Evolutionary conservation across 345 rosid species (phyloP).

Genomic region (Camelina hispida): DNA sequence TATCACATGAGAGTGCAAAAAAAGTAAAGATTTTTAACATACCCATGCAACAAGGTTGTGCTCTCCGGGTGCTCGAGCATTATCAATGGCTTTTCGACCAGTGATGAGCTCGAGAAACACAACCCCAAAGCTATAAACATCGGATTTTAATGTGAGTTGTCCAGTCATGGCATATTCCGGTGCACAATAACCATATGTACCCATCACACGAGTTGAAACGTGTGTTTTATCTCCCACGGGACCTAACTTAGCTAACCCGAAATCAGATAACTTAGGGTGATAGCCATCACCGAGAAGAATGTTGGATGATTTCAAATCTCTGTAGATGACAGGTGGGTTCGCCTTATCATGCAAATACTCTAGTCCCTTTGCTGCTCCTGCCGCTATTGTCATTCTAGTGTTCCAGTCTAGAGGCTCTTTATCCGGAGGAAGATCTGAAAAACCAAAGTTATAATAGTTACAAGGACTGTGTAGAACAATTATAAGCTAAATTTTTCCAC

Average conservation of each 20-base stretch:
- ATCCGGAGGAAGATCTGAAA: slow-evolving; percentile 79
- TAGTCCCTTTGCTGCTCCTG: slow-evolving; percentile 97
- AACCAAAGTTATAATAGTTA: not conserved
- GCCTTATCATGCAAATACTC: slow-evolving; percentile 97
- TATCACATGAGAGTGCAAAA: slow-evolving; percentile 11
- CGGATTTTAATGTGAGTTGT: slow-evolving; percentile 92
- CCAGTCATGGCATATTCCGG: slow-evolving; percentile 99
- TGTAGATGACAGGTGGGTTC: slow-evolving; percentile 94
- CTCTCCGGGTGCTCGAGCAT: slow-evolving; percentile 76
- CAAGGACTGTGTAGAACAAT: slow-evolving; percentile 12
- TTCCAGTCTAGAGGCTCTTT: slow-evolving; percentile 94
- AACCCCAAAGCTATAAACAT: slow-evolving; percentile 97
- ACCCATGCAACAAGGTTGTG: slow-evolving; percentile 99
- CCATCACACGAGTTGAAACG: slow-evolving; percentile 99
- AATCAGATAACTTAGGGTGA: slow-evolving; percentile 95
- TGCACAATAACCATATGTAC: slow-evolving; percentile 99
- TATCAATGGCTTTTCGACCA: slow-evolving; percentile 96
- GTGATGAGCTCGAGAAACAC: slow-evolving; percentile 97
- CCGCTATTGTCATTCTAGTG: slow-evolving; percentile 97
- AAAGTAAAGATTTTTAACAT: slow-evolving; percentile 31
- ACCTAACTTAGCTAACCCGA: slow-evolving; percentile 94
- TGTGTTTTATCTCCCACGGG: slow-evolving; percentile 99
- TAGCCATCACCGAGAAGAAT: slow-evolving; percentile 90
- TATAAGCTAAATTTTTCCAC: not conserved
- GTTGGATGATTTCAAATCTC: slow-evolving; percentile 94